Conservation (phyloP, 768 basidiomycete genomes). For the Calocybe indica region DNA sequence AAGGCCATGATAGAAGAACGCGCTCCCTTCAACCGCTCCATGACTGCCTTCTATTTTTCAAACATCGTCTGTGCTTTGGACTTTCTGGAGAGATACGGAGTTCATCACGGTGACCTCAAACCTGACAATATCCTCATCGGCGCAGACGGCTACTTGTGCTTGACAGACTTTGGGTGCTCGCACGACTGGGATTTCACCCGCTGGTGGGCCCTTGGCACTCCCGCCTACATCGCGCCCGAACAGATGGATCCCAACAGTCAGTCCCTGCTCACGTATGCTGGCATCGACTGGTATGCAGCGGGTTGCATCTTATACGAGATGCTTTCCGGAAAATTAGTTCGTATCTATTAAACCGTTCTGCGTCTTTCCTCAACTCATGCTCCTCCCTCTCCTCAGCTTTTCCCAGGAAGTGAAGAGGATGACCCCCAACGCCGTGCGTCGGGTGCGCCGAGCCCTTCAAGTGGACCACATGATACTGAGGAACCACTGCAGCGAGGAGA, state of each 20-base stretch:
- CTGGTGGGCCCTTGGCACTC: constrained; percentile 38
- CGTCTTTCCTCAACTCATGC: neutral
- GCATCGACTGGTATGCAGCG: constrained; percentile 52
- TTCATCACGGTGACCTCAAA: constrained; percentile 53
- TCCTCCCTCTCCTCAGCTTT: constrained; percentile 7
- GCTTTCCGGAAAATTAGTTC: constrained; percentile 30
- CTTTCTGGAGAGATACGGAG: constrained; percentile 36
- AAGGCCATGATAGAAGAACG: constrained; percentile 25
- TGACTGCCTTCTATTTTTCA: constrained; percentile 45
- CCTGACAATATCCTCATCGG: constrained; percentile 54
- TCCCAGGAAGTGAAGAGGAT: constrained; percentile 11
- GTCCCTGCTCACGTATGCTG: constrained; percentile 12
- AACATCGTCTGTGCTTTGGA: constrained; percentile 47
- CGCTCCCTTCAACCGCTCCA: constrained; percentile 23
- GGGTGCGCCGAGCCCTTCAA: too few relatives aligned
- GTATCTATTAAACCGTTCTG: constrained; percentile 13
- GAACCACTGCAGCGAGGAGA: too few relatives aligned
- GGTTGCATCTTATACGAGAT: constrained; percentile 51
- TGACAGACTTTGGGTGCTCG: constrained; percentile 48
- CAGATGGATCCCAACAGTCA: constrained; percentile 13
- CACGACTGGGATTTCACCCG: constrained; percentile 1
- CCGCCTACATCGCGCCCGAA: constrained; percentile 48
- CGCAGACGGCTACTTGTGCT: constrained; percentile 45
- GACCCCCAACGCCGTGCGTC: too few relatives aligned
- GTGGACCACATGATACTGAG: too few relatives aligned